Percentiles rank a stretch among this genome's conserved stretches.
Conservation (phyloP, 305 asterid species). For the Plantago coronopus region DNA sequence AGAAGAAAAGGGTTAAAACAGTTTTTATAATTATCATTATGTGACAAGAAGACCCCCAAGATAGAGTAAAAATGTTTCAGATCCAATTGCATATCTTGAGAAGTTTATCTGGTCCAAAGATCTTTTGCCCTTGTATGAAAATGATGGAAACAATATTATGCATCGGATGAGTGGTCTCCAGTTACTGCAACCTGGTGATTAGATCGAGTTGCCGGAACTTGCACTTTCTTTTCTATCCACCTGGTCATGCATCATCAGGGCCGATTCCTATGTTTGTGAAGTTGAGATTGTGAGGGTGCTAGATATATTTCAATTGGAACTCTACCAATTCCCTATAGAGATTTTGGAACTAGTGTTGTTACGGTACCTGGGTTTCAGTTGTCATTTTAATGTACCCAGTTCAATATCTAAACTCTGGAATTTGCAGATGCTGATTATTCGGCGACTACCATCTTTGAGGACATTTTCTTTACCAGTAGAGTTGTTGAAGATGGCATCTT, state of each 20-base stretch:
- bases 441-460: neutral
- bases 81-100: no score
- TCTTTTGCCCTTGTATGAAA: neutral
- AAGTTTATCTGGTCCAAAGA: neutral
- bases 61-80: no score
- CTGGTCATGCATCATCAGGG: neutral
- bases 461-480: conserved; percentile 2
- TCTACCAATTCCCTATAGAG: neutral
- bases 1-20: no score
- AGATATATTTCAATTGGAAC: neutral
- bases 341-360: neutral
- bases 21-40: no score
- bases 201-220: neutral
- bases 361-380: conserved; percentile 11
- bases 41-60: no score
- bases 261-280: neutral
- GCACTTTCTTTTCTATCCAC: neutral
- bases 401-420: neutral
- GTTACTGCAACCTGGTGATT: neutral
- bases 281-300: neutral
- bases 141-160: neutral
- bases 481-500: conserved; percentile 16
- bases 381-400: neutral
- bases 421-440: neutral
- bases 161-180: neutral